These are phyloP conservation scores for Leccinum obscurum DNA, from an alignment of 768 basidiomycete species.

Conservation along the genomic window DNA sequence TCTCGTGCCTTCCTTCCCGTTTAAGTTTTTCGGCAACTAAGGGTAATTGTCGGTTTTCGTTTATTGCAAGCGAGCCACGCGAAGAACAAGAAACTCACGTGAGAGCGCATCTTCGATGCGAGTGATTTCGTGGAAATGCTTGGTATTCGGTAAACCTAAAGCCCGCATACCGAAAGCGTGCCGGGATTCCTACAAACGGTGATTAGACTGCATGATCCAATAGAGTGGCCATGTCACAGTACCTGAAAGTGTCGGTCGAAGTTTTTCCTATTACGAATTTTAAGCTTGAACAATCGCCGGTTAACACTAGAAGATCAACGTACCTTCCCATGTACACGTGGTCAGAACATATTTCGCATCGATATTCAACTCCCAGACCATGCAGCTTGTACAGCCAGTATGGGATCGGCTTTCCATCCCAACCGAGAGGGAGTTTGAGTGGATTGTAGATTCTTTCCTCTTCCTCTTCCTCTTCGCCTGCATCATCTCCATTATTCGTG, in stretches of 20 bases:
- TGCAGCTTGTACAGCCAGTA: constrained; percentile 99
- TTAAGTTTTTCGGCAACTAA: constrained; percentile 97
- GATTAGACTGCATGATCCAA: constrained; percentile 18
- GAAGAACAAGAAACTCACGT: constrained; percentile 51
- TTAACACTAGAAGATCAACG: constrained; percentile 21
- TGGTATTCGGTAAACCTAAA: constrained; percentile 94
- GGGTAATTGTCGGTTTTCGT: background rate
- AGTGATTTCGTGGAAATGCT: constrained; percentile 99
- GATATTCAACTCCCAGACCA: constrained; percentile 96
- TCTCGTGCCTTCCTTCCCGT: constrained; percentile 92
- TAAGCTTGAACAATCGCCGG: constrained; percentile 16
- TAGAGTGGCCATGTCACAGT: constrained; percentile 15
- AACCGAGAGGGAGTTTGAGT: constrained; percentile 91
- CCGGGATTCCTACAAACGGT: constrained; percentile 69
- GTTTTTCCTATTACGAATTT: constrained; percentile 66
- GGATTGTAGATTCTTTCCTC: constrained; percentile 98
- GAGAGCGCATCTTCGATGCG: constrained; percentile 95
- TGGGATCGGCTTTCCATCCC: constrained; percentile 99
- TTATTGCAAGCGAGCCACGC: background rate
- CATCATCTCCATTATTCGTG: constrained; percentile 43
- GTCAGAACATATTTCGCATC: constrained; percentile 97
- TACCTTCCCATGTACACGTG: constrained; percentile 96
- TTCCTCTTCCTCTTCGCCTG: constrained; percentile 84
- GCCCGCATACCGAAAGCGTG: constrained; percentile 99
- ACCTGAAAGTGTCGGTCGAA: constrained; percentile 96